Percentiles rank a stretch among this genome's conserved stretches.
Evolutionary conservation across 2,329 filamentous ascomycete species (phyloP).

Genomic region (Bipolaris zeicola): DNA sequence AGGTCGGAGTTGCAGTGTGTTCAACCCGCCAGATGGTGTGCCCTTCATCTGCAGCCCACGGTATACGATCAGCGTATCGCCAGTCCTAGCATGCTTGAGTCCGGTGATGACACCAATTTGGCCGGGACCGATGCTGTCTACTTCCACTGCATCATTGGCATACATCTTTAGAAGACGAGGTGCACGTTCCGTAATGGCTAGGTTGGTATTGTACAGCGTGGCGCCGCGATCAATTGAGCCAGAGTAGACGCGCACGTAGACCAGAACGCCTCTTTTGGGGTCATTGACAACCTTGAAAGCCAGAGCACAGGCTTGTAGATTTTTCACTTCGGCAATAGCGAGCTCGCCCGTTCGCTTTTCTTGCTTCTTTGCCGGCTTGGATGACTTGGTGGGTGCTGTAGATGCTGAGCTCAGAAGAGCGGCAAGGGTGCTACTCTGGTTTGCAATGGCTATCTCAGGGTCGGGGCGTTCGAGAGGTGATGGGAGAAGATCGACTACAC

Average conservation of each 20-base stretch:
- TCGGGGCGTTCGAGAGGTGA: slow-evolving; percentile 80
- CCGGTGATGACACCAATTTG: slow-evolving; percentile 95
- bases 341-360: slow-evolving; percentile 10
- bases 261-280: slow-evolving; percentile 80
- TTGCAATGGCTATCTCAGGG: slow-evolving; percentile 73
- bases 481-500: slow-evolving; percentile 84
- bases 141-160: slow-evolving; percentile 82
- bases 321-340: slow-evolving; percentile 54
- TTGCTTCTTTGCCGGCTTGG: slow-evolving; percentile 21
- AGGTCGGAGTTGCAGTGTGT: slow-evolving; percentile 80
- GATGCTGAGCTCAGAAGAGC: slow-evolving; percentile 50
- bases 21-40: slow-evolving; percentile 70
- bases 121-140: slow-evolving; percentile 77
- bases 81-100: slow-evolving; percentile 88
- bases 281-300: slow-evolving; percentile 96
- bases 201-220: slow-evolving; percentile 84
- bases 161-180: slow-evolving; percentile 88
- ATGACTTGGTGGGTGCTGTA: slow-evolving; percentile 19
- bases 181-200: slow-evolving; percentile 77
- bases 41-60: slow-evolving; percentile 64
- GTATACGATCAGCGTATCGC: slow-evolving; percentile 85
- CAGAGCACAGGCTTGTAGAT: slow-evolving; percentile 71
- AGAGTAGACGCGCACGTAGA: slow-evolving; percentile 91
- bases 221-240: slow-evolving; percentile 77
- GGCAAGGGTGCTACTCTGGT: slow-evolving; percentile 60